phyloP scores from a whole-genome alignment of 108 stramenopile genomes.

The Skeletonema grethae region DNA sequence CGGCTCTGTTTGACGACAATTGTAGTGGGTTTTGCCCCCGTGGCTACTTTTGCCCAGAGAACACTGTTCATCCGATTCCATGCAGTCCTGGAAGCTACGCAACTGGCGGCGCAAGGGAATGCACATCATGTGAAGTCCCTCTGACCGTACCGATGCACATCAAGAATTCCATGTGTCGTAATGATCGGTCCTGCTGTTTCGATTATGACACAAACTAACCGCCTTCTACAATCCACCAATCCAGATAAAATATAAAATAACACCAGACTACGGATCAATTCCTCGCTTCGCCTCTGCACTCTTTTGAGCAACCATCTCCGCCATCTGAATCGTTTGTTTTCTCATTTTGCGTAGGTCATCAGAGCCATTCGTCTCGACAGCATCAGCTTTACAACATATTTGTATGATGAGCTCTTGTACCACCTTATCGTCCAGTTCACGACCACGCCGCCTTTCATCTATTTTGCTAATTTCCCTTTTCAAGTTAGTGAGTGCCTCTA shows the following conservation, averaged over 20 bases:
- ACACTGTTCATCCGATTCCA: conserved; percentile 24
- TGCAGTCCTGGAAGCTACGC: conserved; percentile 44
- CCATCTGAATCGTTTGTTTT: conserved; percentile 51
- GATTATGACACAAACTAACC: background rate
- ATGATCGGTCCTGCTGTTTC: conserved; percentile 48
- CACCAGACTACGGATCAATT: conserved; percentile 30
- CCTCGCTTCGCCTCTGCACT: conserved; percentile 28
- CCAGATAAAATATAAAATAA: background rate
- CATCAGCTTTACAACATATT: conserved; percentile 64
- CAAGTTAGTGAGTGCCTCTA: conserved; percentile 33
- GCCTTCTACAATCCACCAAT: background rate
- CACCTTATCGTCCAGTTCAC: conserved; percentile 30
- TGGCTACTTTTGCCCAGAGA: conserved; percentile 42
- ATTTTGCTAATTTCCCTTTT: conserved; percentile 55
- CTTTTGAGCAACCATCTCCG: conserved; percentile 49
- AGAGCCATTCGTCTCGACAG: conserved; percentile 57
- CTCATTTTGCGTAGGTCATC: conserved; percentile 54
- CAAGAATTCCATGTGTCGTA: conserved; percentile 37
- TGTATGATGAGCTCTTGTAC: conserved; percentile 59
- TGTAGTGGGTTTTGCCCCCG: conserved; percentile 38
- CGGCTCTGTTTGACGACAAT: conserved; percentile 6
- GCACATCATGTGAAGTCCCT: conserved; percentile 46
- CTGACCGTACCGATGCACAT: conserved; percentile 24
- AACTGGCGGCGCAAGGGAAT: conserved; percentile 45
- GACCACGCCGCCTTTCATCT: conserved; percentile 15